Conservation (phyloP, 441 rosid genomes). For the Isatis lusitanica region DNA sequence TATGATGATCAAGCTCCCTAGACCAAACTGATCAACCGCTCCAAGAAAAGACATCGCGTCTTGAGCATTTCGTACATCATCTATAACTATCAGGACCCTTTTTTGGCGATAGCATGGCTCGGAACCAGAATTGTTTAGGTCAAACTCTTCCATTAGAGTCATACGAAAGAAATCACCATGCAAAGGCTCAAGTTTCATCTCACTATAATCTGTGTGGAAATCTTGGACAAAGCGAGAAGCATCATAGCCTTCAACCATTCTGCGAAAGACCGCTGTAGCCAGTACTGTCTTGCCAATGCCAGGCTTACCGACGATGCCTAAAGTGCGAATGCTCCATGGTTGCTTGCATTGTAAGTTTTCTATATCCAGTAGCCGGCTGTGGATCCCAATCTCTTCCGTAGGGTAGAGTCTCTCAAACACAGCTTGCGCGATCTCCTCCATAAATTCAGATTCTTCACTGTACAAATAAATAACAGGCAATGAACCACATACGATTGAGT, state of each 20-base stretch:
- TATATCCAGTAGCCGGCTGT: neutral
- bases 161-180: neutral
- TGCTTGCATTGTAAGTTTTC: slow-evolving; percentile 11
- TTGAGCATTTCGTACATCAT: slow-evolving; percentile 3
- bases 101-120: slow-evolving; percentile 5
- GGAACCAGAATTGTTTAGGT: neutral
- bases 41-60: neutral
- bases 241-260: slow-evolving; percentile 14
- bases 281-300: slow-evolving; percentile 35
- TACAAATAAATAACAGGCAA: neutral
- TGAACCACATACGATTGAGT: neutral
- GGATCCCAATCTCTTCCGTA: slow-evolving; percentile 24
- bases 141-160: neutral
- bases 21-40: neutral
- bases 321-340: slow-evolving; percentile 13
- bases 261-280: neutral
- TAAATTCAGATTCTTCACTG: slow-evolving; percentile 23
- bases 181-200: neutral
- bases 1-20: slow-evolving; percentile 36
- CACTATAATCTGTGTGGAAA: neutral
- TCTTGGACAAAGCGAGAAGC: neutral
- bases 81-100: slow-evolving; percentile 8
- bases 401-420: slow-evolving; percentile 23
- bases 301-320: slow-evolving; percentile 40
- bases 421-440: slow-evolving; percentile 21